These are phyloP conservation scores for Neofusicoccum cordaticola DNA, from an alignment of 2,329 filamentous ascomycete species.

Conservation along the genomic window DNA sequence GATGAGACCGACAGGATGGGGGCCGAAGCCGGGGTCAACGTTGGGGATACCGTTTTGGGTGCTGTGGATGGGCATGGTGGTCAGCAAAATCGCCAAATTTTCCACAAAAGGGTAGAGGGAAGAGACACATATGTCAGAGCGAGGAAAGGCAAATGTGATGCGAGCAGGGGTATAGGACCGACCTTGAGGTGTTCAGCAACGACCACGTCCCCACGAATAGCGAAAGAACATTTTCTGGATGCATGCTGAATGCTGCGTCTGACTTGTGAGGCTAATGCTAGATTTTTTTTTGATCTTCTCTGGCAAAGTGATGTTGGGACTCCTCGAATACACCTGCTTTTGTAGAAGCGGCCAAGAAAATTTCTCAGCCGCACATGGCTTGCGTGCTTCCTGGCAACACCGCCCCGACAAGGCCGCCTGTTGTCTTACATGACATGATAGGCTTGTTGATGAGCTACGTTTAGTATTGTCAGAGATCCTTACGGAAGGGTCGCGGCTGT, in stretches of 20 bases:
- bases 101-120: neutral
- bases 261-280: neutral
- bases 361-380: neutral
- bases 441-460: no score
- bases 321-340: neutral
- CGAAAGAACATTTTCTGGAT: neutral
- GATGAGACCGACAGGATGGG: conserved; percentile 22
- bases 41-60: conserved; percentile 99
- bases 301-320: neutral
- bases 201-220: neutral
- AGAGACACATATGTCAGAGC: neutral
- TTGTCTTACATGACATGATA: no score
- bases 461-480: no score
- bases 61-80: conserved; percentile 59
- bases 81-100: neutral
- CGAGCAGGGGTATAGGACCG: neutral
- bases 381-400: no score
- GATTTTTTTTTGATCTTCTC: neutral
- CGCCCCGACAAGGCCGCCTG: no score
- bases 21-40: conserved; percentile 67
- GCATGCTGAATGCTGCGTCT: neutral
- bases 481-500: no score
- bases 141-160: neutral
- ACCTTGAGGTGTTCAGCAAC: neutral
- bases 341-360: neutral